Base-by-base conservation (phyloP, 2,329 filamentous ascomycete species). In the Aureobasidium sp. region DNA sequence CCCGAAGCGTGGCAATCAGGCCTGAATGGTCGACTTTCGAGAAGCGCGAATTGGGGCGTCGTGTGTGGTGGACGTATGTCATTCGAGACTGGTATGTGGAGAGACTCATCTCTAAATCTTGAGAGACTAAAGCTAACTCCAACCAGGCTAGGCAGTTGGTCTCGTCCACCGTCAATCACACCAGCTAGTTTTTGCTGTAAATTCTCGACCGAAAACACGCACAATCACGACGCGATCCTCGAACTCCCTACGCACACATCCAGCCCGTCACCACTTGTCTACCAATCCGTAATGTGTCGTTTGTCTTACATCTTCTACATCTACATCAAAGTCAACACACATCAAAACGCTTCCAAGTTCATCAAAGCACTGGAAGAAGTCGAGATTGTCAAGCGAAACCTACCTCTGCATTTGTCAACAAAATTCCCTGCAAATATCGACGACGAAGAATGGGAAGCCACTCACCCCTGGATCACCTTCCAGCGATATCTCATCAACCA, bases 251-350 rank as follows among this genome's bases (percentile, higher is more conserved):
- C 55, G 5, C 27, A 42, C 16, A 30, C 59, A 3, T 47, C 47
- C 7, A 53, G 47, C n/a, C 53, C 54, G 4, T 63, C 61, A 10
- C 61, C 61, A 11, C 8, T 63, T 5, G 52, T 60, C 3, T 63
- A 63, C 7, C 54, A 48, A 13, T 45, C 52, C 4, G 45, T 60
- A 44, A 60, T 63, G 61, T 55, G 44, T 21, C 42, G 48, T 2
- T 15, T 63, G 29, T 42, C 61, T 6, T 63, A 63, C 45, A 63
- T 63, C 36, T 63, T 63, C 29, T 63, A 59, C 45, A 63, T 63
- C 11, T 63, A 60, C 45, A 45, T 63, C 45, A 63, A 60, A 37
- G 55, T 49, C 42, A 63, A 63, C 37, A 55, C 61, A 9, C 36
- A 57, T 3, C 61, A 58, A 7, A 63, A 44, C 13, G 44, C 53